These are phyloP conservation scores for Ceriops tagal DNA, from an alignment of 345 rosid genomes.

Conservation along the genomic window DNA sequence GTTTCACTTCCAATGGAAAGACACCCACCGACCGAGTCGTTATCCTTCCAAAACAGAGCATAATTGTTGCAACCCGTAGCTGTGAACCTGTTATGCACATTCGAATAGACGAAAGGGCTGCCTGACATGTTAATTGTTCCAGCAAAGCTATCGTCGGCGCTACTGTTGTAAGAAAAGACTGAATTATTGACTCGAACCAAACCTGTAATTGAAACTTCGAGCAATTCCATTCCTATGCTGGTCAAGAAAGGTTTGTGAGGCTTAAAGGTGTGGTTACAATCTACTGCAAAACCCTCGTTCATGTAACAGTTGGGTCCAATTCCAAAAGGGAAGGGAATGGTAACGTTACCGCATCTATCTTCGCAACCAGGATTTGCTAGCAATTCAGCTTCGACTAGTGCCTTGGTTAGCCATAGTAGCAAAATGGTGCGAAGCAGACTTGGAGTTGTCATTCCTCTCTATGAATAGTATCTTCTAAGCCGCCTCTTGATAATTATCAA, in stretches of 20 bases:
- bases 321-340: constrained; percentile 3
- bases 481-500: too few relatives aligned
- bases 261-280: background rate
- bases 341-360: background rate
- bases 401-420: background rate
- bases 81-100: background rate
- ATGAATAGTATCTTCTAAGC: too few relatives aligned
- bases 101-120: background rate
- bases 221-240: constrained; percentile 14
- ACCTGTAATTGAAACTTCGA: background rate
- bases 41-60: background rate
- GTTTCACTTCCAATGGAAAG: background rate
- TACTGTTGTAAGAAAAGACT: background rate
- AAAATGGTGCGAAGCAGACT: background rate
- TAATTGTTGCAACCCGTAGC: constrained; percentile 11
- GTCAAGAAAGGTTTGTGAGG: constrained; percentile 5
- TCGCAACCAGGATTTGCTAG: background rate
- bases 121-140: background rate
- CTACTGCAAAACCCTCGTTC: background rate
- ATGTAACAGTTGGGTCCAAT: background rate
- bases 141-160: background rate
- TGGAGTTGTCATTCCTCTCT: too few relatives aligned
- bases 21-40: background rate
- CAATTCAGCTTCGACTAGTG: background rate
- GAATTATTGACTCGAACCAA: background rate